Evolutionary conservation across 257 asterid species (phyloP).

Genomic region (Parsonsia alboflavescens): DNA sequence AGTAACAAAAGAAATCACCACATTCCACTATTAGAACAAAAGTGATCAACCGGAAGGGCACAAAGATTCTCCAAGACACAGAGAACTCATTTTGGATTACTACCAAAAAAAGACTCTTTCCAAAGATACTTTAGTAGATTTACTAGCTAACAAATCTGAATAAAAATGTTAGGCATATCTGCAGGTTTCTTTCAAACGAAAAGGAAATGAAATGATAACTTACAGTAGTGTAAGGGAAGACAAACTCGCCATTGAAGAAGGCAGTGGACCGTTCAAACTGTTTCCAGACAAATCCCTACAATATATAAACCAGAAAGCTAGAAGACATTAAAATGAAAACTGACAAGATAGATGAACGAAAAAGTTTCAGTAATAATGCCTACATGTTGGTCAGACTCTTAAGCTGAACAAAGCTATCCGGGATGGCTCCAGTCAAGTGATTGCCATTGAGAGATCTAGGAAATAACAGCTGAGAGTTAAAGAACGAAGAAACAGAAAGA

Average conservation of each 20-base stretch:
- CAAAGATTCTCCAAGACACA: not conserved
- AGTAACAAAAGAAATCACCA: not conserved
- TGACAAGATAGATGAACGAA: not conserved
- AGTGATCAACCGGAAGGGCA: not conserved
- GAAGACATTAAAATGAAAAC: not conserved
- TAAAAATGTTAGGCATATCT: not conserved
- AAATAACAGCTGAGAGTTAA: constrained; percentile 17
- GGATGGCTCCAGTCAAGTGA: constrained; percentile 62
- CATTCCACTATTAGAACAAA: not conserved
- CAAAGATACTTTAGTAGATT: not conserved
- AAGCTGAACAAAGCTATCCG: constrained; percentile 67
- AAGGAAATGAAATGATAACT: constrained; percentile 29
- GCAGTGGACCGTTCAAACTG: constrained; percentile 60
- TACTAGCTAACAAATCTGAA: not conserved
- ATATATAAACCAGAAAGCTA: not conserved
- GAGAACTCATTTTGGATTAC: not conserved
- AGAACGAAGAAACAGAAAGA: not conserved
- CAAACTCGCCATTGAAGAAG: constrained; percentile 73
- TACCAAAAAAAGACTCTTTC: not conserved
- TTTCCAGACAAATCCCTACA: constrained; percentile 82
- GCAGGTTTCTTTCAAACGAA: not conserved
- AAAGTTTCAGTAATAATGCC: constrained; percentile 14
- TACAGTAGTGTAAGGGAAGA: constrained; percentile 60
- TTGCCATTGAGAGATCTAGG: constrained; percentile 61
- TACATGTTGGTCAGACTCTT: constrained; percentile 51